phyloP scores from a whole-genome alignment of 1,284 basidiomycete genomes.

The Fomitopsis pinicola region DNA sequence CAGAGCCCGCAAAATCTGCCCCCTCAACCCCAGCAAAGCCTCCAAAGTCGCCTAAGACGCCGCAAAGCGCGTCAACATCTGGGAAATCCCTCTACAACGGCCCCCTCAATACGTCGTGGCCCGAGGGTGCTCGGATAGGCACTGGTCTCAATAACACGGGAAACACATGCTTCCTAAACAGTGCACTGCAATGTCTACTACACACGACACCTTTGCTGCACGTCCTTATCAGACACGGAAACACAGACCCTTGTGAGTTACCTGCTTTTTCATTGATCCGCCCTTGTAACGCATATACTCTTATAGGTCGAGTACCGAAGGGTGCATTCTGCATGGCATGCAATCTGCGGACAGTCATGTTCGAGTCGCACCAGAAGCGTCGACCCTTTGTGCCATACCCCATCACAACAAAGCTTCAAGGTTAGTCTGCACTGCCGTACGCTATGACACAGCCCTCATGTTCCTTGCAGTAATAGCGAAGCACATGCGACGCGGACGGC shows the following conservation, averaged over 20 bases:
- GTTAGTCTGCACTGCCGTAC: slow-evolving; percentile 39
- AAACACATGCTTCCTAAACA: slow-evolving; percentile 98
- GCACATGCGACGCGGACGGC: slow-evolving; percentile 85
- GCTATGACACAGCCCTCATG: background rate
- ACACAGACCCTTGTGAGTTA: slow-evolving; percentile 33
- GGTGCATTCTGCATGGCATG: slow-evolving; percentile 78
- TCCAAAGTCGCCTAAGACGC: slow-evolving; percentile 10
- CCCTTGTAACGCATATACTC: slow-evolving; percentile 12
- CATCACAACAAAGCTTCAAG: slow-evolving; percentile 64
- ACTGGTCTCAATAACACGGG: slow-evolving; percentile 86
- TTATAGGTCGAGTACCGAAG: slow-evolving; percentile 48
- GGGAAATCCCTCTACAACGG: slow-evolving; percentile 38
- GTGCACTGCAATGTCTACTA: slow-evolving; percentile 88
- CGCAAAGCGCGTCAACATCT: background rate
- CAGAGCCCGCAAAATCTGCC: slow-evolving; percentile 6
- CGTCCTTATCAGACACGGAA: slow-evolving; percentile 54
- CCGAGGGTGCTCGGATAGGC: slow-evolving; percentile 41
- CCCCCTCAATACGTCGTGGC: slow-evolving; percentile 57
- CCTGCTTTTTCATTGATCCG: background rate
- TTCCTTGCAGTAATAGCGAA: slow-evolving; percentile 76
- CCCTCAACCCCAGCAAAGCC: slow-evolving; percentile 9
- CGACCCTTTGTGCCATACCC: slow-evolving; percentile 54
- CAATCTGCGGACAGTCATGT: slow-evolving; percentile 51
- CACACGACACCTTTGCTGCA: slow-evolving; percentile 90
- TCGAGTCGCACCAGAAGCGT: slow-evolving; percentile 42